Percentiles rank a stretch among this genome's conserved stretches.
Evolutionary conservation across 331 rosid genomes (phyloP).

Genomic region (Erythrophleum ivorense): DNA sequence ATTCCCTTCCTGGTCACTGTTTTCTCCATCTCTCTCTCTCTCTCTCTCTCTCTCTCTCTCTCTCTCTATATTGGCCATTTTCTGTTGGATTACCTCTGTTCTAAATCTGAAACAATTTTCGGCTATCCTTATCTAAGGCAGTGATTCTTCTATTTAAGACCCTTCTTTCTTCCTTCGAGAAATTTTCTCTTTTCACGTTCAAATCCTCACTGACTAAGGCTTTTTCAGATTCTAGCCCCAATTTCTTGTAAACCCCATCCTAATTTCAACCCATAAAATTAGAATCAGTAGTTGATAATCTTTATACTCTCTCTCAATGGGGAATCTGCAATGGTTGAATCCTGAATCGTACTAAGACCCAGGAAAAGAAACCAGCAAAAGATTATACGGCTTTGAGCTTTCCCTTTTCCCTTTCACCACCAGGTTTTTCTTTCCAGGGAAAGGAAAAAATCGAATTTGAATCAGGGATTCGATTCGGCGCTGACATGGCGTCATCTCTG

Average conservation of each 20-base stretch:
- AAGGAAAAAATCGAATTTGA: background rate
- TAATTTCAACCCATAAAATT: background rate
- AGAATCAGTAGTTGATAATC: background rate
- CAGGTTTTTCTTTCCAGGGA: background rate
- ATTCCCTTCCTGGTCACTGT: background rate
- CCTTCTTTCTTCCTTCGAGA: background rate
- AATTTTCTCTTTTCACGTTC: background rate
- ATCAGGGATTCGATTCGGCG: background rate
- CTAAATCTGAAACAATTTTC: background rate
- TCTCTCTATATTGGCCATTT: background rate
- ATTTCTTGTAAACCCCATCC: background rate
- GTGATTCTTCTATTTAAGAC: background rate
- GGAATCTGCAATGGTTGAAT: conserved; percentile 24
- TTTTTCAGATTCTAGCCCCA: background rate
- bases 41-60: background rate
- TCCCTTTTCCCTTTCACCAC: conserved; percentile 2
- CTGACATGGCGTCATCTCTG: conserved; percentile 69
- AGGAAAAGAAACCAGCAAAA: conserved; percentile 26
- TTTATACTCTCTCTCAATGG: conserved; percentile 8
- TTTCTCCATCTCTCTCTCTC: too few relatives aligned
- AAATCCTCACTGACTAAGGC: background rate
- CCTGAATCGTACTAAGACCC: background rate
- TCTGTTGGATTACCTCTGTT: background rate
- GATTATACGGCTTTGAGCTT: background rate
- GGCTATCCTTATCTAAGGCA: background rate